These are phyloP conservation scores for Blastocystis sp. DNA, from an alignment of 352 stramenopile species.

Conservation along the genomic window DNA sequence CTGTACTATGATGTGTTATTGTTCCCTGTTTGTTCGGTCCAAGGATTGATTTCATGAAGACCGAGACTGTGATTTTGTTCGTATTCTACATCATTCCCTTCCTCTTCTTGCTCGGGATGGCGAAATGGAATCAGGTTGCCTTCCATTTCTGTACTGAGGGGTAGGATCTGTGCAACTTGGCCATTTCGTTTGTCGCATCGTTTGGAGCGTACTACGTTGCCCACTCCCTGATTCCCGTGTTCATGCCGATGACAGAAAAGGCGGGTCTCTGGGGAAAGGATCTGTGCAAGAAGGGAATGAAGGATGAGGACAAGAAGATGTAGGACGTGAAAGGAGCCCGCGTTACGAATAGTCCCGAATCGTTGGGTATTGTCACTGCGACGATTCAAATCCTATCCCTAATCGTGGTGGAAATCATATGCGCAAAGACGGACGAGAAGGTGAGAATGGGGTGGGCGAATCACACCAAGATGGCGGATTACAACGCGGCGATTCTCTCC, in stretches of 20 bases:
- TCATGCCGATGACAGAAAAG: constrained; percentile 78
- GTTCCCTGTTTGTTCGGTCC: no score
- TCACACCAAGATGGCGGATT: constrained; percentile 73
- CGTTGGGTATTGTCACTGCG: constrained; percentile 75
- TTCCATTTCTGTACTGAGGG: not conserved
- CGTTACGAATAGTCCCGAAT: constrained; percentile 76
- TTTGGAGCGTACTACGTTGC: constrained; percentile 7
- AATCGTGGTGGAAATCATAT: constrained; percentile 52
- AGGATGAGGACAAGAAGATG: constrained; percentile 83
- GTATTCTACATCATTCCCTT: not conserved
- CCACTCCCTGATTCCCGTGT: constrained; percentile 71
- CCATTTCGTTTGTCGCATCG: constrained; percentile 12
- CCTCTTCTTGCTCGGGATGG: not conserved
- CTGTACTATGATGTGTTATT: not conserved
- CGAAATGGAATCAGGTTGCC: not conserved
- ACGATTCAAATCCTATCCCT: constrained; percentile 48
- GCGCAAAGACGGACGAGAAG: not conserved
- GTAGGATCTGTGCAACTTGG: not conserved
- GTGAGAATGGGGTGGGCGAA: constrained; percentile 1
- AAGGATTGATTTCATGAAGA: not conserved
- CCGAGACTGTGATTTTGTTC: not conserved
- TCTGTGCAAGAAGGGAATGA: constrained; percentile 86
- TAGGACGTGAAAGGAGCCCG: constrained; percentile 59
- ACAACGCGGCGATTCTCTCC: constrained; percentile 75
- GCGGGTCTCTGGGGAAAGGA: constrained; percentile 82